Percentiles rank a stretch among this genome's conserved stretches.
These are phyloP conservation scores for Hypoxylon fragiforme DNA, from an alignment of 495 filamentous ascomycete species.

Conservation along the genomic window DNA sequence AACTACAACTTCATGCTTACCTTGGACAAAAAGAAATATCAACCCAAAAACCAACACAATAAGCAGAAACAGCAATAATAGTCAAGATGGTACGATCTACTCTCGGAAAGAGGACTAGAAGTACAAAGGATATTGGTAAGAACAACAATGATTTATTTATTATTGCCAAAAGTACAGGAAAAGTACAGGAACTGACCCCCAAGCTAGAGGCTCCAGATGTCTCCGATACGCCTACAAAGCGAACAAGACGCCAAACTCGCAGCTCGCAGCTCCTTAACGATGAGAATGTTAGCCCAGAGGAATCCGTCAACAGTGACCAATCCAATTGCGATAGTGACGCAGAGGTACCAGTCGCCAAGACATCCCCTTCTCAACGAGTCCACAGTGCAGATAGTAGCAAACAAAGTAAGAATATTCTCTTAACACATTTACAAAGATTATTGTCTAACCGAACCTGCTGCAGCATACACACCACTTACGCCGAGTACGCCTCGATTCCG, in stretches of 20 bases:
- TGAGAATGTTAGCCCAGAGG: conserved; percentile 59
- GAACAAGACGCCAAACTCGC: conserved; percentile 62
- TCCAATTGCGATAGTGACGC: conserved; percentile 36
- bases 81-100: conserved; percentile 63
- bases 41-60: no score
- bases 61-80: conserved; percentile 26
- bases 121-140: conserved; percentile 62
- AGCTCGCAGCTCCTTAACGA: conserved; percentile 30
- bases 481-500: conserved; percentile 65
- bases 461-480: conserved; percentile 59
- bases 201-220: conserved; percentile 34
- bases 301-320: conserved; percentile 43
- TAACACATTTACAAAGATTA: not conserved
- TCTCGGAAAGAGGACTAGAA: conserved; percentile 74
- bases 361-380: conserved; percentile 35
- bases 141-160: conserved; percentile 21
- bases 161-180: conserved; percentile 8
- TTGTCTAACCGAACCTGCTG: conserved; percentile 13
- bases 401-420: conserved; percentile 25
- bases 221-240: conserved; percentile 49
- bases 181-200: conserved; percentile 41
- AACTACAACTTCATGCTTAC: conserved; percentile 1
- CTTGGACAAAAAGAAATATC: no score
- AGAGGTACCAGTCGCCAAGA: conserved; percentile 27
- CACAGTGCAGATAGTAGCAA: conserved; percentile 20